These are phyloP conservation scores for Aspergillus heteromorphus DNA, from an alignment of 495 filamentous ascomycete species.

Conservation along the genomic window DNA sequence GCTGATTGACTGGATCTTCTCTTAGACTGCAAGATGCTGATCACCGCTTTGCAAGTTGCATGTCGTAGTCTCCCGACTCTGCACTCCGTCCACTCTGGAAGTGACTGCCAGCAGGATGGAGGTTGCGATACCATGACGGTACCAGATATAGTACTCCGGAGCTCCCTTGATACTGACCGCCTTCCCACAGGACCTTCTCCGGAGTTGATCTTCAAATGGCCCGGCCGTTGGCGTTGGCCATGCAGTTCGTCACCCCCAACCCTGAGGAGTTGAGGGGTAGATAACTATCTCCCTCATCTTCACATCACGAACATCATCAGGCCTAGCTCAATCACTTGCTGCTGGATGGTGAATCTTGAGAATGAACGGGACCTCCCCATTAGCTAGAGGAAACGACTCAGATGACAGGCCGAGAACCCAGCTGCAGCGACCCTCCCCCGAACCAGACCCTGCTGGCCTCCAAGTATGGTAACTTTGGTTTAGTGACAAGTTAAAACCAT, in stretches of 20 bases:
- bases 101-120: no score
- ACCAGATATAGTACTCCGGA: not conserved
- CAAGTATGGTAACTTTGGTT: slow-evolving; percentile 16
- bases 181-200: not conserved
- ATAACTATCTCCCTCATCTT: no score
- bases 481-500: slow-evolving; percentile 12
- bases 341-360: not conserved
- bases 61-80: no score
- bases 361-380: not conserved
- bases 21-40: not conserved
- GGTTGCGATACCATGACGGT: not conserved
- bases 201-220: not conserved
- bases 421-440: slow-evolving; percentile 5
- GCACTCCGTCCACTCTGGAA: no score
- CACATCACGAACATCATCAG: not conserved
- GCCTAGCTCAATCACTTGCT: not conserved
- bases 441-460: slow-evolving; percentile 8
- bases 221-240: not conserved
- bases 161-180: not conserved
- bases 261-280: not conserved
- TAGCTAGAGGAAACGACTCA: not conserved
- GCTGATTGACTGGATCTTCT: not conserved
- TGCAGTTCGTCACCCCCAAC: not conserved
- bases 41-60: no score
- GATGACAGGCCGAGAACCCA: slow-evolving; percentile 10